phyloP scores from a whole-genome alignment of 2,329 filamentous ascomycete species.

The Claviceps cyperi region DNA sequence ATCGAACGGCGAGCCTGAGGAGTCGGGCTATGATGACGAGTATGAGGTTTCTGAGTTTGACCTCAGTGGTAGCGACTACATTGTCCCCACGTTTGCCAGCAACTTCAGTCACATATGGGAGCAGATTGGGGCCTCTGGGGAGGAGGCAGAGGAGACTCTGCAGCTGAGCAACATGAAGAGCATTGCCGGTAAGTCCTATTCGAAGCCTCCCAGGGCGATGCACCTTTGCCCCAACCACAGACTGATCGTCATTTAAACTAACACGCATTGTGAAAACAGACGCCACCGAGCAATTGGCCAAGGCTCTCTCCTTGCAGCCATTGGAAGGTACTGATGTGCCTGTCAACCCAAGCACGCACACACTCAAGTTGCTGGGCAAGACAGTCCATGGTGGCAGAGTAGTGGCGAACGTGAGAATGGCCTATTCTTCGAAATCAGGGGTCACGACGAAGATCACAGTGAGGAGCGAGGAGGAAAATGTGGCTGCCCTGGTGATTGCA shows the following conservation, averaged over 20 bases:
- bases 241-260: conserved; percentile 7
- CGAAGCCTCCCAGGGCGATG: no score
- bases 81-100: conserved; percentile 82
- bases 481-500: conserved; percentile 71
- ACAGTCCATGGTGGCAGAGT: conserved; percentile 83
- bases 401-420: conserved; percentile 80
- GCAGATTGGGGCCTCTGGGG: conserved; percentile 74
- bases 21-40: conserved; percentile 88
- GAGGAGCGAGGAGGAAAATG: conserved; percentile 80
- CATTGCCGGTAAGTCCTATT: conserved; percentile 58
- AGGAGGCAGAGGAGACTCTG: conserved; percentile 82
- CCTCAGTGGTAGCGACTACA: conserved; percentile 80
- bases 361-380: conserved; percentile 91
- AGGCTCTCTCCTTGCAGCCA: conserved; percentile 78
- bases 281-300: conserved; percentile 80
- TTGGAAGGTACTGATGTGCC: conserved; percentile 89
- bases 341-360: conserved; percentile 77
- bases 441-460: conserved; percentile 94
- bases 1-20: conserved; percentile 81
- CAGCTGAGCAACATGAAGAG: conserved; percentile 80
- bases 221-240: no score
- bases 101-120: conserved; percentile 96
- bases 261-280: conserved; percentile 38
- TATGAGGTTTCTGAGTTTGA: conserved; percentile 94
- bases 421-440: conserved; percentile 79